phyloP scores from a whole-genome alignment of 2,329 filamentous ascomycete genomes.

The Drechslera avenae region DNA sequence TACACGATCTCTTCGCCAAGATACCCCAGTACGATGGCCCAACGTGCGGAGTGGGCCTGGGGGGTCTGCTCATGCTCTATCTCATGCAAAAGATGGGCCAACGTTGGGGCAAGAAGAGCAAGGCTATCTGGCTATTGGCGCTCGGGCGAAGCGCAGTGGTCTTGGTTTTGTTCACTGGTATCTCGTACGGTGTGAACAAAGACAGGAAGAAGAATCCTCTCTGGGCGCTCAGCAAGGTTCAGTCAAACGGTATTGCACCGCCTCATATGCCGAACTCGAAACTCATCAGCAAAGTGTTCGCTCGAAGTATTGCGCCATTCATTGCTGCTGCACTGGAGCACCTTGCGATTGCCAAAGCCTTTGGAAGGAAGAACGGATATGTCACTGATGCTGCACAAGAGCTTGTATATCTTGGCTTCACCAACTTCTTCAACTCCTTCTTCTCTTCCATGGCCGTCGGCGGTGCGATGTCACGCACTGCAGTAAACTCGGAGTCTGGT shows the following conservation, averaged over 20 bases:
- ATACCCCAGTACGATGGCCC: constrained; percentile 63
- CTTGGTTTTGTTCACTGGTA: constrained; percentile 65
- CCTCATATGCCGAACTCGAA: constrained; percentile 55
- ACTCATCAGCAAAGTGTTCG: constrained; percentile 60
- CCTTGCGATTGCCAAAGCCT: constrained; percentile 67
- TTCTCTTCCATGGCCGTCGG: constrained; percentile 69
- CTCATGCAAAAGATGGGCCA: constrained; percentile 63
- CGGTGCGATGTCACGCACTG: constrained; percentile 70
- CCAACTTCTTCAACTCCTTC: constrained; percentile 68
- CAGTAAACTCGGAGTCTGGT: constrained; percentile 68
- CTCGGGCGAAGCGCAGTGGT: constrained; percentile 66
- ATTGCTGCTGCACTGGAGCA: constrained; percentile 67
- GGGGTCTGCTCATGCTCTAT: constrained; percentile 61
- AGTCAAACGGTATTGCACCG: constrained; percentile 59
- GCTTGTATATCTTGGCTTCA: constrained; percentile 65
- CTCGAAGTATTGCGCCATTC: constrained; percentile 64
- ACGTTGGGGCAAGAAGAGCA: constrained; percentile 64
- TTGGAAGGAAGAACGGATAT: constrained; percentile 66
- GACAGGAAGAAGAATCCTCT: constrained; percentile 52
- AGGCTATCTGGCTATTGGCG: constrained; percentile 62
- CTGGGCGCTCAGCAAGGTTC: constrained; percentile 64
- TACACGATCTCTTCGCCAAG: constrained; percentile 63
- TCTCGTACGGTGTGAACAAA: constrained; percentile 67
- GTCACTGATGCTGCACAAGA: constrained; percentile 68
- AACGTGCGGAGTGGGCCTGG: constrained; percentile 65